These are phyloP conservation scores for Candida ipomoeae DNA, from an alignment of 805 yeast genomes.

Conservation along the genomic window DNA sequence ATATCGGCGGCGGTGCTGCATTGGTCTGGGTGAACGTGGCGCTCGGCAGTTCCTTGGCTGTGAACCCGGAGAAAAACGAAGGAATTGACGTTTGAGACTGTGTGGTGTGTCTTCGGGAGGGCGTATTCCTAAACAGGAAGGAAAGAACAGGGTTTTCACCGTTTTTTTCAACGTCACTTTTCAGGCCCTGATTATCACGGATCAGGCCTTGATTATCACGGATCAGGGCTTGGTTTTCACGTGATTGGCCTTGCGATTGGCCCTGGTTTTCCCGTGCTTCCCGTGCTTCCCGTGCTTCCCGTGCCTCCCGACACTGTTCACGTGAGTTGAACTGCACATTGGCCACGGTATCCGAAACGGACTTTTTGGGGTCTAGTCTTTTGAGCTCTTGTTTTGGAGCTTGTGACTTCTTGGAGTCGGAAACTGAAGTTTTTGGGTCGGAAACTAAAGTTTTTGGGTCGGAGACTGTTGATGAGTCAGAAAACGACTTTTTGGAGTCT, in stretches of 20 bases:
- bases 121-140: slow-evolving; percentile 5
- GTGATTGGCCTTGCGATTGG: not conserved
- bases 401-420: not conserved
- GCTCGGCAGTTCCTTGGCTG: slow-evolving; percentile 1
- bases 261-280: not conserved
- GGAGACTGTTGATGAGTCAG: too few species aligned
- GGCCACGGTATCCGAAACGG: not conserved
- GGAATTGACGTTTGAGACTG: slow-evolving; percentile 6
- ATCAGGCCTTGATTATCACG: too few species aligned
- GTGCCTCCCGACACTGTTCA: not conserved
- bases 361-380: not conserved
- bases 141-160: slow-evolving; percentile 5
- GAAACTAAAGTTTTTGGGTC: too few species aligned
- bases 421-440: not conserved
- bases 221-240: not conserved
- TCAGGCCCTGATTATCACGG: not conserved
- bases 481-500: too few species aligned
- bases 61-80: not conserved
- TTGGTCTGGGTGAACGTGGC: not conserved
- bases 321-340: not conserved
- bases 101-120: slow-evolving; percentile 3
- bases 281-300: not conserved
- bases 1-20: not conserved
- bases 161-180: not conserved
- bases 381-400: too few species aligned